These are phyloP conservation scores for Mucor mucedo DNA, from an alignment of 371 early-diverging fungal species.

Conservation along the genomic window DNA sequence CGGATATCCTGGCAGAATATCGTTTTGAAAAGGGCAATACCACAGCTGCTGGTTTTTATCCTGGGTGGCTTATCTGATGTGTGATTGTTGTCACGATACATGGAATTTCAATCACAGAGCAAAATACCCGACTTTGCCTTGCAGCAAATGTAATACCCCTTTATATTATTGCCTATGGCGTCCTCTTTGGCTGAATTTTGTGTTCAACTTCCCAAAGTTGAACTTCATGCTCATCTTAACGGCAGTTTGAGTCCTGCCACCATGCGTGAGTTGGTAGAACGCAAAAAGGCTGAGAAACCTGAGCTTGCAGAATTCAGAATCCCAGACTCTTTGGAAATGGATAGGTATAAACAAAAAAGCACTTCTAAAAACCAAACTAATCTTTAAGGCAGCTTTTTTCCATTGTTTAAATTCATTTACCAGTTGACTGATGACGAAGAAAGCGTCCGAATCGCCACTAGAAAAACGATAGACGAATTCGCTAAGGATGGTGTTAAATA, in stretches of 20 bases:
- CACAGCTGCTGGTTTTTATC: not conserved
- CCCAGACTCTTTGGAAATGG: slow-evolving; percentile 44
- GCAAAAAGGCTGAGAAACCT: slow-evolving; percentile 46
- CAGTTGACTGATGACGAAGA: slow-evolving; percentile 58
- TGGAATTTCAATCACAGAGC: too few species aligned
- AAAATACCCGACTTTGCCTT: too few species aligned
- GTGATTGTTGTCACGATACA: too few species aligned
- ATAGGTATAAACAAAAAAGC: slow-evolving; percentile 31
- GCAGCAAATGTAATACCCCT: too few species aligned
- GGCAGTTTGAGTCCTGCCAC: slow-evolving; percentile 58
- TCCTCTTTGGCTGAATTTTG: slow-evolving; percentile 34
- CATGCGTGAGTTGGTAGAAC: slow-evolving; percentile 46
- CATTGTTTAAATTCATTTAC: slow-evolving; percentile 61
- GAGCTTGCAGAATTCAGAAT: slow-evolving; percentile 42
- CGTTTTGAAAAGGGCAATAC: not conserved
- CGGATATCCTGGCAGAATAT: slow-evolving; percentile 1
- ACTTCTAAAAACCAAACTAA: not conserved
- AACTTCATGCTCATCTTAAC: slow-evolving; percentile 71
- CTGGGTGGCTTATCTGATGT: too few species aligned
- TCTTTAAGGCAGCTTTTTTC: slow-evolving; percentile 52
- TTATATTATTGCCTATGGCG: not conserved
- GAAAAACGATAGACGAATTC: slow-evolving; percentile 60
- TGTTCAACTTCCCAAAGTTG: slow-evolving; percentile 56
- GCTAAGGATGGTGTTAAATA: slow-evolving; percentile 59
- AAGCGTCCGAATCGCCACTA: slow-evolving; percentile 46